Conservation (phyloP, 1,139 yeast species). For the Suhomyces coccinellae region DNA sequence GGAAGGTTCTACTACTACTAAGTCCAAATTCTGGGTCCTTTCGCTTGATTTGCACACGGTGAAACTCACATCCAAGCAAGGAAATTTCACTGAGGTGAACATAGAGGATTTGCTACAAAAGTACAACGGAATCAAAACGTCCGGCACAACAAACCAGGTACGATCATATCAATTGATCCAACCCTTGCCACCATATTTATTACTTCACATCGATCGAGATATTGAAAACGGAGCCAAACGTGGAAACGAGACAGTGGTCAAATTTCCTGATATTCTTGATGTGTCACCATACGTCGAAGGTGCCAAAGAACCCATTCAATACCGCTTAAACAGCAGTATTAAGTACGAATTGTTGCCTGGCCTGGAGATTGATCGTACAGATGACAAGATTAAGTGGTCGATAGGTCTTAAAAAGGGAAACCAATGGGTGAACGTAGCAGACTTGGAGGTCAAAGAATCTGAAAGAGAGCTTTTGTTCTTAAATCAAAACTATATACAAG, state of each 20-base stretch:
- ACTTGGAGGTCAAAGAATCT: constrained; percentile 46
- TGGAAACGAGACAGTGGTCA: constrained; percentile 65
- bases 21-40: constrained; percentile 57
- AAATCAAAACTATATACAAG: constrained; percentile 62
- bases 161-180: constrained; percentile 38
- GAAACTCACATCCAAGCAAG: constrained; percentile 47
- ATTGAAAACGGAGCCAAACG: constrained; percentile 29
- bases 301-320: constrained; percentile 25
- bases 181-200: constrained; percentile 53
- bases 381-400: constrained; percentile 47
- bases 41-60: constrained; percentile 57
- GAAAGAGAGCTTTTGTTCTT: constrained; percentile 63
- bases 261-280: constrained; percentile 51
- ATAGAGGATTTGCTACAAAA: constrained; percentile 48
- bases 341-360: constrained; percentile 41
- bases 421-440: constrained; percentile 59
- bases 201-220: constrained; percentile 56
- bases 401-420: constrained; percentile 46
- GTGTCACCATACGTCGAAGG: constrained; percentile 33
- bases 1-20: constrained; percentile 16
- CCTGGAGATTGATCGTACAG: constrained; percentile 22
- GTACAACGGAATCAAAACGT: constrained; percentile 34
- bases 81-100: constrained; percentile 54
- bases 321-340: constrained; percentile 52
- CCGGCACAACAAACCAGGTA: constrained; percentile 23